A percentile compares a stretch with the other conserved stretches of the same genome.
Conservation (phyloP, 2,329 filamentous ascomycete species). For the Hypoxylon sp. region DNA sequence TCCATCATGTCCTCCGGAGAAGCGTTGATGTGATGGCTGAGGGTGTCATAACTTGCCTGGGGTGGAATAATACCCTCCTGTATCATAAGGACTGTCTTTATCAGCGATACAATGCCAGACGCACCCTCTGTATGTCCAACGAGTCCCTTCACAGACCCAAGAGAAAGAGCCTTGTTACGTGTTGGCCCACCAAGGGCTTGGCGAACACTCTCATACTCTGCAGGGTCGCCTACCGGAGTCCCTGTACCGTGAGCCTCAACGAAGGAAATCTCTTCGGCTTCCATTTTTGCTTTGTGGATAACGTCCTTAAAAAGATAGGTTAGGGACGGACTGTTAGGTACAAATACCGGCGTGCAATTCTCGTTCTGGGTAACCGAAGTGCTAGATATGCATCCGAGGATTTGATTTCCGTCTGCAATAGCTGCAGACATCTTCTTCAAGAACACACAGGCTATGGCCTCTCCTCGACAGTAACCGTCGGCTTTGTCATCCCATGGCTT, state of each 20-base stretch:
- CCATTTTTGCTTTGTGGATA: conserved; percentile 42
- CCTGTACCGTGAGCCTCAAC: conserved; percentile 56
- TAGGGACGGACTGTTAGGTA: conserved; percentile 46
- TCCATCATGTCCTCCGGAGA: conserved; percentile 29
- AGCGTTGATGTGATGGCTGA: conserved; percentile 40
- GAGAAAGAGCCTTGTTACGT: neutral
- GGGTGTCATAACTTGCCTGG: conserved; percentile 28
- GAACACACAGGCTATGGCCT: conserved; percentile 55
- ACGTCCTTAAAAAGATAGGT: conserved; percentile 45
- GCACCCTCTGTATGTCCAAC: conserved; percentile 35
- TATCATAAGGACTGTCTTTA: conserved; percentile 37
- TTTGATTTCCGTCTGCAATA: conserved; percentile 54
- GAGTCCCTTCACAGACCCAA: conserved; percentile 22
- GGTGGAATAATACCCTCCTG: conserved; percentile 18
- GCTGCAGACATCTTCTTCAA: conserved; percentile 57
- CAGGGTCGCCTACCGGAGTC: conserved; percentile 32
- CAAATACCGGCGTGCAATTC: conserved; percentile 40
- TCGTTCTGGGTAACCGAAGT: conserved; percentile 49
- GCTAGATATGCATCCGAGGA: conserved; percentile 52
- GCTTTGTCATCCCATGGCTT: conserved; percentile 50
- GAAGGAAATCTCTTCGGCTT: conserved; percentile 40
- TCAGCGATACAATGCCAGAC: conserved; percentile 31
- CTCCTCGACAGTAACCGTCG: conserved; percentile 61
- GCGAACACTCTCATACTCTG: conserved; percentile 1
- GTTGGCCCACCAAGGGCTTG: neutral